Evolutionary conservation across 768 basidiomycete species (phyloP).

Genomic region (Hypholoma fasciculare): DNA sequence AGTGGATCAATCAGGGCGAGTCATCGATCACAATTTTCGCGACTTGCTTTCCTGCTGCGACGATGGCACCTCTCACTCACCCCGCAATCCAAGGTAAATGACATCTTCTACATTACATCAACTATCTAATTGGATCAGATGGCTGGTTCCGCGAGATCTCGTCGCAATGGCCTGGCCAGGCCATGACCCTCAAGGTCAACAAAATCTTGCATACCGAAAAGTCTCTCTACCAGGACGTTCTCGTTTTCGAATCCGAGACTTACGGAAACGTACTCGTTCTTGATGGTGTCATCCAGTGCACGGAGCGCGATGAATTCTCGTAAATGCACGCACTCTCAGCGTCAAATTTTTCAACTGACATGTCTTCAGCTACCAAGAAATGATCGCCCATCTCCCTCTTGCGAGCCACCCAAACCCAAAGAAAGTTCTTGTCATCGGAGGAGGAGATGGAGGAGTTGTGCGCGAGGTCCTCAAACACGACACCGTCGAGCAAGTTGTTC

Average conservation of each 20-base stretch:
- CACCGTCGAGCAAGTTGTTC: constrained; percentile 85
- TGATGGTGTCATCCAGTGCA: constrained; percentile 95
- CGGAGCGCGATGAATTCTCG: constrained; percentile 99
- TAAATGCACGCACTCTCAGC: constrained; percentile 38
- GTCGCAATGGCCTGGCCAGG: constrained; percentile 96
- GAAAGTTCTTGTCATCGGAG: constrained; percentile 95
- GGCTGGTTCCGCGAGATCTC: constrained; percentile 97
- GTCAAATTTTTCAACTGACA: neutral
- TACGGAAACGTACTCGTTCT: constrained; percentile 97
- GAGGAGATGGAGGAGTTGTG: constrained; percentile 97
- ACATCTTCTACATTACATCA: neutral
- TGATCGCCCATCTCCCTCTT: constrained; percentile 98
- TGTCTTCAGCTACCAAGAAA: constrained; percentile 85
- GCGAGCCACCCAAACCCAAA: constrained; percentile 95
- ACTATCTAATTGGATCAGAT: constrained; percentile 40
- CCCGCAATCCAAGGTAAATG: constrained; percentile 31
- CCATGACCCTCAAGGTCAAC: constrained; percentile 95
- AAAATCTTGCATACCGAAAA: constrained; percentile 94
- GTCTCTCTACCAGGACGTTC: constrained; percentile 93
- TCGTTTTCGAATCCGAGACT: constrained; percentile 94
- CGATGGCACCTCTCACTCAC: constrained; percentile 58
- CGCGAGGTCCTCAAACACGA: constrained; percentile 96
- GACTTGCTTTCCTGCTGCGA: constrained; percentile 11
- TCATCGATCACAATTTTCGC: constrained; percentile 22
- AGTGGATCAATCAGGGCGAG: too few relatives aligned